A percentile compares a stretch with the other conserved stretches of the same genome.
Conservation (phyloP, 345 rosid species). For the Sonneratia alba region DNA sequence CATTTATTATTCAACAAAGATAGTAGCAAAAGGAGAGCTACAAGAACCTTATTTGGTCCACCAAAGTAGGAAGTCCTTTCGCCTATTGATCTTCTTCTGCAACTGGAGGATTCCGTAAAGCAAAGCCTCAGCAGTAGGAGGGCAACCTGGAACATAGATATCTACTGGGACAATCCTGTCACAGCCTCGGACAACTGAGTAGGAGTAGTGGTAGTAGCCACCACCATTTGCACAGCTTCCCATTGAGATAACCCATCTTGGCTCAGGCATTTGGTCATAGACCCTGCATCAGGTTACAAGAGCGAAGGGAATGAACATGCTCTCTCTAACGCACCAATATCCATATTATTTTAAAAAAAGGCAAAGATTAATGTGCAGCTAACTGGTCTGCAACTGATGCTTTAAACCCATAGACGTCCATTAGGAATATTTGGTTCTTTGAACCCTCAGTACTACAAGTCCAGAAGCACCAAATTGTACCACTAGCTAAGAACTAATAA, state of each 20-base stretch:
- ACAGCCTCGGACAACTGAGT: constrained; percentile 43
- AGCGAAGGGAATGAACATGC: not conserved
- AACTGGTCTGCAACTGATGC: too few relatives aligned
- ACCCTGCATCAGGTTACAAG: constrained; percentile 46
- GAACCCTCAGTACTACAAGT: too few relatives aligned
- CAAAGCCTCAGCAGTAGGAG: constrained; percentile 94
- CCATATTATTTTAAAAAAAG: too few relatives aligned
- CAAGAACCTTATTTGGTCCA: constrained; percentile 43
- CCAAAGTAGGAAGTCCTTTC: constrained; percentile 92
- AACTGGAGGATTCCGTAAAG: constrained; percentile 89
- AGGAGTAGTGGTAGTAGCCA: constrained; percentile 90
- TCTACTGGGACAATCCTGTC: constrained; percentile 97
- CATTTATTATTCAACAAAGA: too few relatives aligned
- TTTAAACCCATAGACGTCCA: too few relatives aligned
- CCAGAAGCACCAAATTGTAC: too few relatives aligned
- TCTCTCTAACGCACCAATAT: not conserved
- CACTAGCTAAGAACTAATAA: too few relatives aligned
- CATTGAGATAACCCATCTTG: constrained; percentile 97
- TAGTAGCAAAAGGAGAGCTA: too few relatives aligned
- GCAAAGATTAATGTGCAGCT: too few relatives aligned
- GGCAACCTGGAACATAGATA: constrained; percentile 90
- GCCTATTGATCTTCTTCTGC: constrained; percentile 96
- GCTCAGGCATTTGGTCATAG: constrained; percentile 98
- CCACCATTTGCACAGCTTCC: constrained; percentile 99
- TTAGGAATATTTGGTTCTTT: too few relatives aligned